Evolutionary conservation across 345 rosid species (phyloP), one percentile per base, ranked within the genome.

Genomic region (Rhizophora apiculata): DNA sequence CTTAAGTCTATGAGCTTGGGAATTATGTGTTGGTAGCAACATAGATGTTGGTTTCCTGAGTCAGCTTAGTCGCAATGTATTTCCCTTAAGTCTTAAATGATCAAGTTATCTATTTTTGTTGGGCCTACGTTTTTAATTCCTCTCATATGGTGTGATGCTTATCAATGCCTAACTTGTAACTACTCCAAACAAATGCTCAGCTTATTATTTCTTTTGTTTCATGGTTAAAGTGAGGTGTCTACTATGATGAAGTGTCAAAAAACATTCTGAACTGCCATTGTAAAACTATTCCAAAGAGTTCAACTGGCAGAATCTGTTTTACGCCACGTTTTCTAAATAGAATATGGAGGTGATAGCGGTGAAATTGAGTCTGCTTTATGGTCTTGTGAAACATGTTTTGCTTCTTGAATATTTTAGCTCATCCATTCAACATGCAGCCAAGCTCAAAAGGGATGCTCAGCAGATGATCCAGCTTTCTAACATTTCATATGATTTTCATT

Each of bases 101-200:
- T 73, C 39, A 63, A 56, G n/a, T 8, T 34, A 26, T 46, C 54
- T 43, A 48, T 39, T 63, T 49, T 59, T 30, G 30, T 62, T 59
- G 15, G 52, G 24, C 36, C 3, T 22, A 60, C 30, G 57, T 6
- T 74, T 7, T 43, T 43, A 18, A 63, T 59, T 37, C 54, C 64
- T 54, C 48, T 15, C 15, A 43, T 43, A 11, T 43, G 49, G 19
- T 13, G 49, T 43, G 49, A 43, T 43, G 49, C 49, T 43, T 43
- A 43, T 43, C 49, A 43, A 19, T 3, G 18, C 18, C 0, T 43
- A 43, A 43, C 13, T 13, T 43, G 4, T 43, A 43, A 43, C 18
- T 13, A 15, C 18, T 43, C 18, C 49, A 43, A 43, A 43, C 49
- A 43, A 43, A 43, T 11, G 49, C 49, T 11, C 49, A 0, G 49